Evolutionary conservation across 306 rosid genomes (phyloP), one percentile per base, ranked within the genome.

Genomic region (Gillenia trifoliata): DNA sequence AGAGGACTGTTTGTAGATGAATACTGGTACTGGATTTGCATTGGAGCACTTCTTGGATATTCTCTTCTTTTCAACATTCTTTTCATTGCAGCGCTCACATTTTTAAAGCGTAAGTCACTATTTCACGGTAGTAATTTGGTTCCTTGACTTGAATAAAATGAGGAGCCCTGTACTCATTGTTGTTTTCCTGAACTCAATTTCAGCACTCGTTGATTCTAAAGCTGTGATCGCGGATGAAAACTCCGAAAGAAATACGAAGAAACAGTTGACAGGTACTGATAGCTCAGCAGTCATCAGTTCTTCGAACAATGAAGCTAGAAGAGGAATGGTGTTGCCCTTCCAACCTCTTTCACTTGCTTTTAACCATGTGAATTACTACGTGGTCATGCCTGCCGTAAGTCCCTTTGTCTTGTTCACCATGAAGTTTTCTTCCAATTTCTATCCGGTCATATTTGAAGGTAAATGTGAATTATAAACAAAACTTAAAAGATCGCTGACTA

Each of bases 21-120:
- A 25, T 76, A 87, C 66, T 87, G 93, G 96, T 93, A 81, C 67
- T 89, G 97, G 98, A 80, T 93, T 68, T 84, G 82, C 78, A 25
- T 93, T 33, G 98, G 83, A 60, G 97, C 96, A 70, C 85, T 91
- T 56, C 43, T 82, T 62, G 98, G 86, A 11, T 93, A 84, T 85
- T 86, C 90, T 54, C 52, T 91, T 57, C 70, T 89, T 65, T 91
- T 88, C 77, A 93, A 88, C 83, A 0, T 85, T 72, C 54, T 75
- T 66, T 89, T 86, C 70, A 68, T 79, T 47, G 26, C 50, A 36
- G 92, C 94, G 17, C 83, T 93, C 43, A 84, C 98, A 55, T 87
- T 59, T 78, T 75, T 91, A 52, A 84, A 77, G 38, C 90, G 98
- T 91, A 85, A 86, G 96, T 30, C 17, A 43, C 36, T 28, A 28